Evolutionary conservation across 2,329 filamentous ascomycete species (phyloP), one percentile per base, ranked within the genome.

Genomic region (Botrytis tulipae): DNA sequence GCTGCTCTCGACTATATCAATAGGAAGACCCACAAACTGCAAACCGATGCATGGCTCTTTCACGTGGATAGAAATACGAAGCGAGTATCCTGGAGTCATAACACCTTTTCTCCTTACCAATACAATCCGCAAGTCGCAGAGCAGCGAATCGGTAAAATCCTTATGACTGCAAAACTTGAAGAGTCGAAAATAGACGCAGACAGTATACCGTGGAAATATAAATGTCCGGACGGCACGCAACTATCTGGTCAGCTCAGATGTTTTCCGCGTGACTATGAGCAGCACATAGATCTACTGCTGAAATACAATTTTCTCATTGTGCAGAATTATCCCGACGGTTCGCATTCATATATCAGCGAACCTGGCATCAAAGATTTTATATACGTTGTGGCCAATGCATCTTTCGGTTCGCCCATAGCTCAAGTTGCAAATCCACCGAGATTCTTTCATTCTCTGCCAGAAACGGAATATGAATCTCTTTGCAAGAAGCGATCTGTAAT

Each of bases 61-160:
- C 0, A 8, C 9, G 5, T 40, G 7, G 59, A 25, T 40, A 12
- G 0, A 40, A 0, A 6, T 8, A 1, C 3, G 7, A n/a, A 16
- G 6, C 60, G 18, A 37, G 1, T n/a, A 42, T 62, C 60, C 1
- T 62, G 25, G 60, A 42, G 37, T 40, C 37, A 62, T 42, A 25
- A 12, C n/a, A 1, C 14, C 5, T 62, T 62, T 29, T 25, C 29
- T 18, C 12, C 35, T 7, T 61, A 61, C 5, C 3, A 40, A 14
- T 37, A 61, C 1, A 0, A 61, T 3, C 32, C 37, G 7, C 9
- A 16, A 37, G 35, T 37, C 0, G 59, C 59, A n/a, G 59, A 37
- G 35, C 32, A 25, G 22, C 25, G 59, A 37, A 37, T 61, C 6
- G 22, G 35, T 2, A 61, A 4, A 40, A 25, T 37, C 1, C 20